Percentiles rank a stretch among this genome's conserved stretches.
Evolutionary conservation across 495 filamentous ascomycete genomes (phyloP).

Genomic region (Neurospora sp.): DNA sequence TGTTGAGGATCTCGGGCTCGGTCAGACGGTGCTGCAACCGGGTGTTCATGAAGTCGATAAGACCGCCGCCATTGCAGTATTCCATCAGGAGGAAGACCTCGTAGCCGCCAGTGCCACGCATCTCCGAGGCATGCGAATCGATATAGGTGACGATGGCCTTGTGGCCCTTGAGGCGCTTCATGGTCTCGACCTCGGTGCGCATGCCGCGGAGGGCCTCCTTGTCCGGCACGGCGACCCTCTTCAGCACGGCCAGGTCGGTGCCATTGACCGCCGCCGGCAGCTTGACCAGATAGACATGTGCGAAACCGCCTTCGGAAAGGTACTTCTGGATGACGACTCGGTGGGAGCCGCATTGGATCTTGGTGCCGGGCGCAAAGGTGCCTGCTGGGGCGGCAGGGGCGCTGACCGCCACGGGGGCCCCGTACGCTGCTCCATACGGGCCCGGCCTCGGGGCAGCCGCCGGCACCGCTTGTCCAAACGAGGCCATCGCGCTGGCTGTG

Average conservation of each 20-base stretch:
- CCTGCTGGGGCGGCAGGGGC: conserved; percentile 61
- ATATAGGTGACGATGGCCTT: conserved; percentile 94
- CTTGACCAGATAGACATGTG: conserved; percentile 94
- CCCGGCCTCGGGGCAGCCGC: conserved; percentile 24
- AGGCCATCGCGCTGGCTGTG: conserved; percentile 28
- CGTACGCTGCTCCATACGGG: conserved; percentile 21
- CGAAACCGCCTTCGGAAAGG: conserved; percentile 95
- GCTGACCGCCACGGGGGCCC: conserved; percentile 25
- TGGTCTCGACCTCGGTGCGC: conserved; percentile 98
- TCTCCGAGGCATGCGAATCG: conserved; percentile 91
- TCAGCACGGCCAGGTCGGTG: conserved; percentile 79
- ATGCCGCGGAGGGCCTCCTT: conserved; percentile 88
- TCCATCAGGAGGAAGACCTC: conserved; percentile 99
- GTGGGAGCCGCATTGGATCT: conserved; percentile 89
- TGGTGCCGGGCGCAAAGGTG: conserved; percentile 86
- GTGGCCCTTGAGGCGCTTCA: conserved; percentile 98
- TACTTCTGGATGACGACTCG: conserved; percentile 96
- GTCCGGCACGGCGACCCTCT: conserved; percentile 95
- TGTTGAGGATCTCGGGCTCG: conserved; percentile 93
- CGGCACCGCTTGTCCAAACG: conserved; percentile 32
- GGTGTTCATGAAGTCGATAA: conserved; percentile 99
- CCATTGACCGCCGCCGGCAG: conserved; percentile 68
- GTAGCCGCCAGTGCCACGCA: conserved; percentile 79
- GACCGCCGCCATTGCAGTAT: conserved; percentile 71
- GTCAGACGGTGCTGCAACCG: conserved; percentile 91